Conservation (phyloP, 768 basidiomycete genomes). For the Suillus weaverae region DNA sequence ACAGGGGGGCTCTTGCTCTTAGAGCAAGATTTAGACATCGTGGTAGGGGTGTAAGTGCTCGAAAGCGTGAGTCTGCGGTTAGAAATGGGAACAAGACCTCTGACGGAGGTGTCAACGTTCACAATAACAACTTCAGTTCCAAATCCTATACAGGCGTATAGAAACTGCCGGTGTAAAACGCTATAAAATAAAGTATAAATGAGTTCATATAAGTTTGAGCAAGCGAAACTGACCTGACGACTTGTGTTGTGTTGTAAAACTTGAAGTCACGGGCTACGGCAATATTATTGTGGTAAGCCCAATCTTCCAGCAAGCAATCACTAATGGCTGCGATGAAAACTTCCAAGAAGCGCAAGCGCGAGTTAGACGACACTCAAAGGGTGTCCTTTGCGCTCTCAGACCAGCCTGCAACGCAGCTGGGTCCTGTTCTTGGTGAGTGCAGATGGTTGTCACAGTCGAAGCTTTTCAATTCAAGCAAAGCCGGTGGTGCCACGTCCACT, state of each 20-base stretch:
- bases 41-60: constrained; percentile 18
- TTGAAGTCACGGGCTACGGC: constrained; percentile 2
- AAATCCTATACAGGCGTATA: constrained; percentile 20
- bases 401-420: constrained; percentile 38
- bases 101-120: constrained; percentile 21
- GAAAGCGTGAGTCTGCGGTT: constrained; percentile 9
- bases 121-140: constrained; percentile 14
- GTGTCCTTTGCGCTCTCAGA: constrained; percentile 39
- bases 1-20: constrained; percentile 29
- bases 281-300: background rate
- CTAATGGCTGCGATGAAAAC: constrained; percentile 23
- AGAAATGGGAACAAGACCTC: constrained; percentile 17
- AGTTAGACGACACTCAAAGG: constrained; percentile 33
- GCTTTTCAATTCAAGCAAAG: constrained; percentile 9
- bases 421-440: constrained; percentile 54
- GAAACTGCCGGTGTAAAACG: constrained; percentile 13
- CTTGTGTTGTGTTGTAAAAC: constrained; percentile 23
- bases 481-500: constrained; percentile 15
- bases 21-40: constrained; percentile 31
- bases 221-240: constrained; percentile 8
- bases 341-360: constrained; percentile 53
- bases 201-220: background rate
- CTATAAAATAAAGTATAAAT: constrained; percentile 8
- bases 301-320: constrained; percentile 12
- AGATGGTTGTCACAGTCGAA: constrained; percentile 28